A percentile compares a stretch with the other conserved stretches of the same genome.
Conservation (phyloP, 345 rosid species). For the Heritiera fomes region DNA sequence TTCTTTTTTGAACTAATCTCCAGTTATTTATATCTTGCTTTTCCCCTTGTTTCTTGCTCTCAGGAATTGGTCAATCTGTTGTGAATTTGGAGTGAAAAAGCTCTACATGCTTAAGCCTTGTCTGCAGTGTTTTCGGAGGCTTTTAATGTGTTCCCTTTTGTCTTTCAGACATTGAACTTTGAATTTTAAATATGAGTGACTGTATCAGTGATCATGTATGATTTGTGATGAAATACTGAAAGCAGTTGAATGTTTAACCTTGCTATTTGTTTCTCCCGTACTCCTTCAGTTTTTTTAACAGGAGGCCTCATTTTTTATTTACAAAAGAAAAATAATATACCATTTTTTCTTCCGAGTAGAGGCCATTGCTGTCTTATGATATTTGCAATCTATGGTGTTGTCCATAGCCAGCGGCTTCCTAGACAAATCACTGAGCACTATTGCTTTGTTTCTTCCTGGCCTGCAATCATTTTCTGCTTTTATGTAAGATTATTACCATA, state of each 20-base stretch:
- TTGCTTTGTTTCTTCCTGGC: too few species aligned
- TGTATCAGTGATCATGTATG: slow-evolving; percentile 32
- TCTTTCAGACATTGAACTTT: slow-evolving; percentile 19
- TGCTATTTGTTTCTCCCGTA: slow-evolving; percentile 13
- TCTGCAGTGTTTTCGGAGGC: slow-evolving; percentile 30
- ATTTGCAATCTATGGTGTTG: not conserved
- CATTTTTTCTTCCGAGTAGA: not conserved
- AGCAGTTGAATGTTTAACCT: slow-evolving; percentile 23
- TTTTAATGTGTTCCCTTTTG: slow-evolving; percentile 21
- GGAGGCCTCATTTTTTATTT: not conserved
- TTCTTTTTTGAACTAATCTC: not conserved
- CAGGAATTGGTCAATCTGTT: slow-evolving; percentile 41
- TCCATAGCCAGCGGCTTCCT: not conserved
- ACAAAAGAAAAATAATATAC: not conserved
- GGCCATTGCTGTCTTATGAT: not conserved
- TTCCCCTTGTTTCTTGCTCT: slow-evolving; percentile 21
- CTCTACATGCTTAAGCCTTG: slow-evolving; percentile 39
- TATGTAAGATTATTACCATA: too few species aligned
- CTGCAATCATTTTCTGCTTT: too few species aligned
- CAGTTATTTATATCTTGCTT: not conserved
- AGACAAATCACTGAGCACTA: not conserved
- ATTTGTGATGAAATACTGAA: slow-evolving; percentile 26
- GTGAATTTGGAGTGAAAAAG: slow-evolving; percentile 36
- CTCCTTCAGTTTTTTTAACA: not conserved
- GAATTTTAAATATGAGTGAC: slow-evolving; percentile 27